Evolutionary conservation across 306 rosid species (phyloP), one percentile per base, ranked within the genome.

Genomic region (Castanospermum australe): DNA sequence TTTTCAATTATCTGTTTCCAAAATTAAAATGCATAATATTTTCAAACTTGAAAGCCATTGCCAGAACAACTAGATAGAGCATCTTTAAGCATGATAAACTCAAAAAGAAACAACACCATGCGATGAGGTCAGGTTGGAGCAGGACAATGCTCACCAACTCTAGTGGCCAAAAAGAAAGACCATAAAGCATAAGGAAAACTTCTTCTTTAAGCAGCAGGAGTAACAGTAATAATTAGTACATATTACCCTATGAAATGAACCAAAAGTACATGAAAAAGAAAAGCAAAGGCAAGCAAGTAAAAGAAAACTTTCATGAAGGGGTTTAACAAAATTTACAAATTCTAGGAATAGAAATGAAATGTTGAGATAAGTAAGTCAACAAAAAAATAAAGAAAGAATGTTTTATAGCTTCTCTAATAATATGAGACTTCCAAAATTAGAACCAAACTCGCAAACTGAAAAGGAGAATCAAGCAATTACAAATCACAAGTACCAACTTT

Each of bases 271-370:
- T 12, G 50, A 18, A 67, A 81, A 64, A n/a, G n/a, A 62, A 61
- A 35, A 51, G 41, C 21, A n/a, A 15, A 56, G 56, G 55, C 77
- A 21, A n/a, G n/a, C n/a, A n/a, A 7, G 25, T 79, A 44, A 69
- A 38, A 47, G 18, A 86, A 42, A 59, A 75, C 33, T 57, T 75
- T 33, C 73, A 24, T 55, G 14, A 63, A 15, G 52, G 41, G 35
- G 62, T 51, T 28, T 18, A 63, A 72, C 65, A 56, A 56, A 56
- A 32, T 54, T 22, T 18, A 9, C 42, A 25, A 39, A 65, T 11
- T 69, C 72, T 28, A 39, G 8, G 20, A 59, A 55, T 42, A 79
- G 63, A 32, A 73, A 70, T 77, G 55, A 75, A 74, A 69, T 33
- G 35, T 35, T 30, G 15, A 63, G 32, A 69, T 54, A 71, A 67